phyloP scores from a whole-genome alignment of 352 stramenopile species.

The Ochromonadaceae sp. region DNA sequence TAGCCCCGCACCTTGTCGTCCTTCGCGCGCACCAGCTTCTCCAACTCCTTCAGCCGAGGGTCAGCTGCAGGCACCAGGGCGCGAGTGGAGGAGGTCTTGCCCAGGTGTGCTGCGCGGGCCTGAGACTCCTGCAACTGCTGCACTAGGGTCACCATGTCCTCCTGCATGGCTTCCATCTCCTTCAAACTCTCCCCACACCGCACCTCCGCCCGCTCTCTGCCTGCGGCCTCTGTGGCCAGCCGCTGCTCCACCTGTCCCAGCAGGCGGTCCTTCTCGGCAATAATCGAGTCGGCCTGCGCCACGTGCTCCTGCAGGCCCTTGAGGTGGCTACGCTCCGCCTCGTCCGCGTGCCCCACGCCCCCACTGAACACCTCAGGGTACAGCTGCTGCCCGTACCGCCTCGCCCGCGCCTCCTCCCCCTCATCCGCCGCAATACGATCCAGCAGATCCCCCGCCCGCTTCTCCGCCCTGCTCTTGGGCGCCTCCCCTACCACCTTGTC shows the following conservation, averaged over 20 bases:
- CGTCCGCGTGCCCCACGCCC: constrained; percentile 18
- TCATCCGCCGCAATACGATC: neutral
- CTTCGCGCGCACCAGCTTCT: neutral
- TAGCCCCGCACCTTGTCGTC: constrained; percentile 9
- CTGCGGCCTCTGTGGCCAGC: constrained; percentile 38
- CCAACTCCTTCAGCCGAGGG: neutral
- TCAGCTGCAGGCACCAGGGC: constrained; percentile 20
- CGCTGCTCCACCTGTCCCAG: constrained; percentile 39
- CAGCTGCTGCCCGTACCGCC: constrained; percentile 15
- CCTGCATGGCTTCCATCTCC: constrained; percentile 44
- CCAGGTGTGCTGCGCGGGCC: neutral
- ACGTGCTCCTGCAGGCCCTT: constrained; percentile 49
- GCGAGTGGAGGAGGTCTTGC: constrained; percentile 30
- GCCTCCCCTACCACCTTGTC: neutral
- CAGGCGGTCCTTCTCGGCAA: constrained; percentile 26
- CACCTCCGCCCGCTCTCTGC: constrained; percentile 50
- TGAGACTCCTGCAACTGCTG: constrained; percentile 29
- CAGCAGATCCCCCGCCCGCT: constrained; percentile 16
- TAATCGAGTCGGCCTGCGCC: constrained; percentile 36
- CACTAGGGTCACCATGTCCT: constrained; percentile 34
- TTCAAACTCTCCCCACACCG: constrained; percentile 55
- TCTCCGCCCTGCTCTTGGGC: neutral
- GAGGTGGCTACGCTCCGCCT: constrained; percentile 19
- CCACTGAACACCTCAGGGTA: neutral
- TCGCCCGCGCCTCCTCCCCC: neutral